Base-by-base conservation (phyloP, 345 rosid species). In the Eutrema yunnanense region DNA sequence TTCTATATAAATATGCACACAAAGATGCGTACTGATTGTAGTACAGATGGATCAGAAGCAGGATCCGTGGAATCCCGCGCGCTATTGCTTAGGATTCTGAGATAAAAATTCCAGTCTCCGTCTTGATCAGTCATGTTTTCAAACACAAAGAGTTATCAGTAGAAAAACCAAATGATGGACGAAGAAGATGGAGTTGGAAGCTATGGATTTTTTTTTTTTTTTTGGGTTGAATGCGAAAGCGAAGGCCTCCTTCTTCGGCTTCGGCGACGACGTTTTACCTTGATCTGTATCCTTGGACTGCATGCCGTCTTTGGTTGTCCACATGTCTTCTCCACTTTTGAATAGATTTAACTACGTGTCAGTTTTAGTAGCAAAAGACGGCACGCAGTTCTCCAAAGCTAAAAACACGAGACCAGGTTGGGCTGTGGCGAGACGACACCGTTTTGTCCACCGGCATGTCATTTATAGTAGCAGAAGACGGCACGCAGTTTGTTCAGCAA, bases 41-140 rank as follows among this genome's bases (percentile, higher is more conserved):
- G 82, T 49, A 92, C 76, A 19, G 88, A 87, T 30, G 97, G 90
- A 67, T 93, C 97, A 62, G 96, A 84, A 40, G 97, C 89, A 43
- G 96, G 96, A 75, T 91, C 95, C 59, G 81, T 75, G 53, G 96
- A 87, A 78, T 91, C 98, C 5, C 98, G 74, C 22, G 92, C 76
- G 82, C 87, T 78, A 80, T 75, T 86, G 22, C 89, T 86, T 65
- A 95, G 67, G 53, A 75, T 88, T 67, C 96, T 84, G 26, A 92
- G 92, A 71, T 89, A 75, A 69, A 84, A 82, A 72, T 92, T 89
- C 97, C 95, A 95, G 74, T 82, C 88, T 69, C 80, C 80, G 63
- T 79, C 87, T 51, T 78, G 71, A 67, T 82, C 83, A 42, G 67
- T 79, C 97, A 92, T 79, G 40, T 22, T 64, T 11, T 36, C 19